phyloP scores from a whole-genome alignment of 179 eudicot species.

The Spergularia azorica region DNA sequence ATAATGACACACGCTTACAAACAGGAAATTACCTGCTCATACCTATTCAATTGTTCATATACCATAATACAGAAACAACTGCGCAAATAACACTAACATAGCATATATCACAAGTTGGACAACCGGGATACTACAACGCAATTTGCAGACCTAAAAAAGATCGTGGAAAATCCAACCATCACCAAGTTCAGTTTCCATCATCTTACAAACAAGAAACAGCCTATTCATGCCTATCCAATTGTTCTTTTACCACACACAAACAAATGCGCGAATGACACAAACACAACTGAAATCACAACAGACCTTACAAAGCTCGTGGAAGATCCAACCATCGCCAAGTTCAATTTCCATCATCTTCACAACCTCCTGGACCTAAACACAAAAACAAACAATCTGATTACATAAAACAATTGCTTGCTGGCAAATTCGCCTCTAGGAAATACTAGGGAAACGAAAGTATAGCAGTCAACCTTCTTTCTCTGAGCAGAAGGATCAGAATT shows the following conservation, averaged over 20 bases:
- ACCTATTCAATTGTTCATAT: background rate
- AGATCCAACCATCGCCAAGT: conserved; percentile 90
- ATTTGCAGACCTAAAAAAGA: no score
- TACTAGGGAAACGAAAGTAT: background rate
- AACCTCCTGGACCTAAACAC: conserved; percentile 68
- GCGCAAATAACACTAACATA: no score
- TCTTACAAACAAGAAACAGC: background rate
- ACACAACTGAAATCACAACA: background rate
- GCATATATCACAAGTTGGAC: background rate
- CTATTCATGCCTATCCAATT: no score
- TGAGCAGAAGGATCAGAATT: conserved; percentile 66
- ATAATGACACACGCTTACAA: background rate
- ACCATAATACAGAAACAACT: background rate
- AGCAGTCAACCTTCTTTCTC: conserved; percentile 62
- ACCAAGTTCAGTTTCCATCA: conserved; percentile 92
- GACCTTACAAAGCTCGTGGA: conserved; percentile 62
- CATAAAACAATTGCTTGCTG: background rate
- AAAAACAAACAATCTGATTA: background rate
- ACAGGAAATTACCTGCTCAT: background rate
- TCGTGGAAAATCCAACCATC: conserved; percentile 79
- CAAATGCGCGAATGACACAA: no score
- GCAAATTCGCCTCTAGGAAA: background rate
- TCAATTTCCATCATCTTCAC: conserved; percentile 89
- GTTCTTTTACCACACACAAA: conserved; percentile 8
- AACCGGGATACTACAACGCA: background rate